Evolutionary conservation across 441 rosid genomes (phyloP), one percentile per base, ranked within the genome.

Genomic region (Corymbia calophylla): DNA sequence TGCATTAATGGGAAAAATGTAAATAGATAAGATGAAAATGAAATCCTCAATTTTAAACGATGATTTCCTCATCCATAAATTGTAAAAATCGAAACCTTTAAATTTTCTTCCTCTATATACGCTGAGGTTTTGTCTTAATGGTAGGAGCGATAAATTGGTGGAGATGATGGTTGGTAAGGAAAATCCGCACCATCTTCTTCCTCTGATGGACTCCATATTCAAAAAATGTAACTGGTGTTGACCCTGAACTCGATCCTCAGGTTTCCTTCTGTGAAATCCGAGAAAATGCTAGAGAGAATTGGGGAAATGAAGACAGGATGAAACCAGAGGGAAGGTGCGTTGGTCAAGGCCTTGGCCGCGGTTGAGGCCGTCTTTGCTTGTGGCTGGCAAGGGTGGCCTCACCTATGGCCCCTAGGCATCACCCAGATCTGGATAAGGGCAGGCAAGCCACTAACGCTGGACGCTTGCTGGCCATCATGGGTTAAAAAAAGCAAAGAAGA

Each of bases 351-450:
- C 56, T 16, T 54, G 56, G 23, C 0, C 3, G 0, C 2, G 19
- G 4, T 19, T 4, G 56, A 54, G 56, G 56, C 23, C 3, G 19
- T 0, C 56, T 3, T 54, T 7, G 23, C 1, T 2, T 3, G 8
- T 54, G 56, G 23, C 2, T 54, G 56, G 44, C 44, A 5, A 54
- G 56, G 9, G 18, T 54, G 56, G 56, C 23, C 3, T 39, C 44
- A 5, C 44, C 44, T 5, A 5, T 39, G 44, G 6, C 5, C 44
- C 44, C 44, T 39, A 39, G 44, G 44, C 6, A 39, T 39, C 44
- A 39, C 44, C 44, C 44, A 39, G 5, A 39, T 39, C 44, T 39
- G 6, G 44, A 6, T 39, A 39, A 39, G 44, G 6, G 0, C 0
- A 54, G 21, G 8, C 21, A 3, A 54, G 56, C 44, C 44, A 39